Conservation (phyloP, 2,329 filamentous ascomycete genomes). For the Penicillium sp. region DNA sequence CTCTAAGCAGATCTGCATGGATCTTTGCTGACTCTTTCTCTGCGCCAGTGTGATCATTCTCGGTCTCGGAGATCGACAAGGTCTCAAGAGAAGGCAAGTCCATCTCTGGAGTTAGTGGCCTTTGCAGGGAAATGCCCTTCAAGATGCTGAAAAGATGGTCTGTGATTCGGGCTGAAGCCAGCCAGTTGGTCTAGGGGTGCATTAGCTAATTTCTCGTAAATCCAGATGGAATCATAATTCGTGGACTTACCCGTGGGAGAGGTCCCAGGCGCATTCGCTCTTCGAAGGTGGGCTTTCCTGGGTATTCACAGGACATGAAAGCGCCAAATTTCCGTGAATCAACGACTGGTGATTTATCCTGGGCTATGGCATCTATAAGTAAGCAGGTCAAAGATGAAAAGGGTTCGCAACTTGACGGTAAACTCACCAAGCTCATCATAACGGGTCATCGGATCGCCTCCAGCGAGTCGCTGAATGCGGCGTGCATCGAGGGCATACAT, state of each 20-base stretch:
- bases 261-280: conserved; percentile 48
- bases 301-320: conserved; percentile 50
- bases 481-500: conserved; percentile 52
- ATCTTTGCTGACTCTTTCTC: conserved; percentile 45
- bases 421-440: conserved; percentile 48
- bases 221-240: not conserved
- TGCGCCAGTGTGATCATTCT: conserved; percentile 42
- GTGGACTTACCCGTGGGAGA: conserved; percentile 43
- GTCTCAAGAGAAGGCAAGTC: conserved; percentile 39
- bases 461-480: conserved; percentile 48
- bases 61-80: conserved; percentile 31
- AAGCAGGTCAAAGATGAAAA: conserved; percentile 1
- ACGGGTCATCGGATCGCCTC: conserved; percentile 42
- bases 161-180: conserved; percentile 42
- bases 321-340: conserved; percentile 48
- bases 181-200: conserved; percentile 41
- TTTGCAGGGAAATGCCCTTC: conserved; percentile 40
- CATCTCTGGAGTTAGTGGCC: conserved; percentile 36
- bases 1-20: conserved; percentile 43
- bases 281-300: conserved; percentile 44
- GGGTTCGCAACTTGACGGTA: too few species aligned
- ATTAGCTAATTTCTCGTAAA: conserved; percentile 28
- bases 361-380: conserved; percentile 34
- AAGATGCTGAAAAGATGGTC: conserved; percentile 46
- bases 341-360: conserved; percentile 34